Evolutionary conservation across 495 filamentous ascomycete species (phyloP).

Genomic region (Barbatosphaeria neglecta): DNA sequence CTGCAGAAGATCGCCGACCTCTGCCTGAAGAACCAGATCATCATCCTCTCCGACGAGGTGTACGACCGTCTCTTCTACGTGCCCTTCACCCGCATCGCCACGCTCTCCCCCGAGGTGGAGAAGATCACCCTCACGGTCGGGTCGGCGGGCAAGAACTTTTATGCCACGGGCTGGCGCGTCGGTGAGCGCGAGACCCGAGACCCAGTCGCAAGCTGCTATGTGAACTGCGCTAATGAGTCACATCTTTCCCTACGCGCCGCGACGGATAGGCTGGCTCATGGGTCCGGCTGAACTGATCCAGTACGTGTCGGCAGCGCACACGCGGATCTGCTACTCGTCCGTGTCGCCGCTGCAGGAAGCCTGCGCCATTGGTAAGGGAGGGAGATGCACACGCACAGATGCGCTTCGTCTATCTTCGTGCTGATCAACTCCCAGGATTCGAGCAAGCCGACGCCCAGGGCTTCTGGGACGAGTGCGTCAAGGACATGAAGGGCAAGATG

Average conservation of each 20-base stretch:
- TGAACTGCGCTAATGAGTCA: too few species aligned
- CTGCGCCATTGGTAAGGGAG: slow-evolving; percentile 57
- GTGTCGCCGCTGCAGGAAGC: slow-evolving; percentile 93
- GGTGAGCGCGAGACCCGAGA: slow-evolving; percentile 28
- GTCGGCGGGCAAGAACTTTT: slow-evolving; percentile 95
- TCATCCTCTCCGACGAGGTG: slow-evolving; percentile 92
- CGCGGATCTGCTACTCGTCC: slow-evolving; percentile 88
- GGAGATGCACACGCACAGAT: background rate
- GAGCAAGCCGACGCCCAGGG: slow-evolving; percentile 72
- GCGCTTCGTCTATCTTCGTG: background rate
- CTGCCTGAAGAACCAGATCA: slow-evolving; percentile 86
- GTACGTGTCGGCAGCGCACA: slow-evolving; percentile 86
- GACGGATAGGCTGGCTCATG: slow-evolving; percentile 57
- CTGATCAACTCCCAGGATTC: slow-evolving; percentile 51
- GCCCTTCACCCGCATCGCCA: slow-evolving; percentile 85
- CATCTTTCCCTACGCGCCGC: background rate
- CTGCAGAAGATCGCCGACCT: slow-evolving; percentile 77
- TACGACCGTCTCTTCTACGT: slow-evolving; percentile 94
- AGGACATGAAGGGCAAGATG: slow-evolving; percentile 87
- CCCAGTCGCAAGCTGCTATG: too few species aligned
- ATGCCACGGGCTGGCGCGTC: slow-evolving; percentile 93
- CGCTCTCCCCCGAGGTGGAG: slow-evolving; percentile 76
- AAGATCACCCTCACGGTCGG: slow-evolving; percentile 85
- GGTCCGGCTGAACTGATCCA: slow-evolving; percentile 82
- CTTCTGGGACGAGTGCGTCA: slow-evolving; percentile 80